These are phyloP conservation scores for Cerrena zonata DNA, from an alignment of 1,284 basidiomycete genomes.

Conservation along the genomic window DNA sequence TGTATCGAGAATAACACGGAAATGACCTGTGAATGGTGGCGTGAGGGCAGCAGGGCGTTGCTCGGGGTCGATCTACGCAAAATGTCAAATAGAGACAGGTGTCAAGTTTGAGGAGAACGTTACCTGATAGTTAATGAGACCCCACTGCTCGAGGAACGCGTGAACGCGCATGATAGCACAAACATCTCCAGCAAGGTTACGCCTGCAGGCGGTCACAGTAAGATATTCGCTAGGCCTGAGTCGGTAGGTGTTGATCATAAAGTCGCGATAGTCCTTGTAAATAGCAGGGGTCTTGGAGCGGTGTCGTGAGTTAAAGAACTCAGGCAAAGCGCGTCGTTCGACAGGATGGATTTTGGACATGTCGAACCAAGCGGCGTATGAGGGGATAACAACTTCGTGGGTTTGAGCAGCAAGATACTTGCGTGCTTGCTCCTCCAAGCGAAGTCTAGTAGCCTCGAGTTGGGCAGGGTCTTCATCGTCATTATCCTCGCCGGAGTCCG, in stretches of 20 bases:
- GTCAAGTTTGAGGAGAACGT: background rate
- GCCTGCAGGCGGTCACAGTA: slow-evolving; percentile 92
- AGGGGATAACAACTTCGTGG: slow-evolving; percentile 94
- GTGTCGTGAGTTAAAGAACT: slow-evolving; percentile 97
- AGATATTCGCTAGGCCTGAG: slow-evolving; percentile 93
- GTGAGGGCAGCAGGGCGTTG: slow-evolving; percentile 89
- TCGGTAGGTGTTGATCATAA: slow-evolving; percentile 98
- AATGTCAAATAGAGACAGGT: slow-evolving; percentile 17
- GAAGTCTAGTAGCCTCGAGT: slow-evolving; percentile 69
- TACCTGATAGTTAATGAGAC: slow-evolving; percentile 94
- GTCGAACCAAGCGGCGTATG: slow-evolving; percentile 97
- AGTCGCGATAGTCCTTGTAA: slow-evolving; percentile 99
- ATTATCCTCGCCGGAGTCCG: slow-evolving; percentile 64
- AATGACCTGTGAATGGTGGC: slow-evolving; percentile 97
- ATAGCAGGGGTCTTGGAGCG: slow-evolving; percentile 93
- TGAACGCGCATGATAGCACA: slow-evolving; percentile 99
- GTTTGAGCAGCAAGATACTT: slow-evolving; percentile 96
- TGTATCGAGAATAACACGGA: slow-evolving; percentile 94
- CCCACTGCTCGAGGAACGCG: slow-evolving; percentile 98
- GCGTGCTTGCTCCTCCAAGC: slow-evolving; percentile 80
- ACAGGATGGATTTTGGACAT: slow-evolving; percentile 90
- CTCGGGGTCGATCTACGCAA: slow-evolving; percentile 86
- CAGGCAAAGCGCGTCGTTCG: slow-evolving; percentile 88
- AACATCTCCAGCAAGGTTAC: slow-evolving; percentile 96
- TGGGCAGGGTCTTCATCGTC: slow-evolving; percentile 78